Evolutionary conservation across 371 early-diverging fungal species (phyloP).

Genomic region (Apophysomyces trapeziformis): DNA sequence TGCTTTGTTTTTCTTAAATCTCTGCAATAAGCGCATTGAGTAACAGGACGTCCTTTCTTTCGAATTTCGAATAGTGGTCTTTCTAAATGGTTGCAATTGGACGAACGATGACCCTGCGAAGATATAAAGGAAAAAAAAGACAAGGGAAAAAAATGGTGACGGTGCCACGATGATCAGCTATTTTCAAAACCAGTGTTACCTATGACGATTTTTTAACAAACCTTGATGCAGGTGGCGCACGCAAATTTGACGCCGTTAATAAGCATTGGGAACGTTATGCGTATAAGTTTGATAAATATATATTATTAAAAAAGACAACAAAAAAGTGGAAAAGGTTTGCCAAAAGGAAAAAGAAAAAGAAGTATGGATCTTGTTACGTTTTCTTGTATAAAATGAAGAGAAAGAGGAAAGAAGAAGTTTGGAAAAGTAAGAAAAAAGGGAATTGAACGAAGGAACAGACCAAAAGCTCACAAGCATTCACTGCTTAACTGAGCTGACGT

Average conservation of each 20-base stretch:
- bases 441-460: conserved; percentile 13
- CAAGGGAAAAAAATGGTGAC: no score
- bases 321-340: not conserved
- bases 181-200: conserved; percentile 3
- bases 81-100: conserved; percentile 22
- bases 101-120: conserved; percentile 26
- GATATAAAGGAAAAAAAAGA: not conserved
- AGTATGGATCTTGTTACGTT: no score
- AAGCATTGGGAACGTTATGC: conserved; percentile 11
- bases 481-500: conserved; percentile 10
- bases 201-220: conserved; percentile 10
- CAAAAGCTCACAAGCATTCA: conserved; percentile 7
- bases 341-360: not conserved
- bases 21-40: conserved; percentile 32
- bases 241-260: conserved; percentile 41
- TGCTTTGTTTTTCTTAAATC: conserved; percentile 35
- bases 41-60: conserved; percentile 34
- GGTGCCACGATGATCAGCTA: conserved; percentile 6
- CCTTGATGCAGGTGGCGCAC: conserved; percentile 41
- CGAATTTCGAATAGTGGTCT: conserved; percentile 25
- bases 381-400: no score
- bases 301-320: conserved; percentile 16
- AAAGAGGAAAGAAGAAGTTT: conserved; percentile 6
- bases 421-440: conserved; percentile 5
- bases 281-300: conserved; percentile 9